These are phyloP conservation scores for Tuber brumale DNA, from an alignment of 495 filamentous ascomycete species.

Conservation along the genomic window DNA sequence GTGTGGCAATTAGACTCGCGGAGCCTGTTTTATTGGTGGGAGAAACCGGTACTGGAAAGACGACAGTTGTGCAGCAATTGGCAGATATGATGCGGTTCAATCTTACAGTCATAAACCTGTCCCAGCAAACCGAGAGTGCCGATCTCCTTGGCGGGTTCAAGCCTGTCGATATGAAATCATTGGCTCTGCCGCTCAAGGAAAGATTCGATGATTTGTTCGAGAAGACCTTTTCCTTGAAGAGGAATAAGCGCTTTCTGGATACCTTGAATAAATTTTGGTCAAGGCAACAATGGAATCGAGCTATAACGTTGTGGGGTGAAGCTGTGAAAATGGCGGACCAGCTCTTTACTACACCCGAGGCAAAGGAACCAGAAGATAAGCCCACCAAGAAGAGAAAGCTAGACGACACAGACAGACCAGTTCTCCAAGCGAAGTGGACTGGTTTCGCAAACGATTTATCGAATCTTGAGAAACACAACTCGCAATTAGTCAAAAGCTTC, in stretches of 20 bases:
- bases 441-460: constrained; percentile 67
- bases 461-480: constrained; percentile 73
- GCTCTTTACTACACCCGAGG: constrained; percentile 51
- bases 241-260: constrained; percentile 79
- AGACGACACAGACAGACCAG: constrained; percentile 50
- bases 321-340: constrained; percentile 75
- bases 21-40: constrained; percentile 92
- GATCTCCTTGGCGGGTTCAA: constrained; percentile 95
- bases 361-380: constrained; percentile 51
- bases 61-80: constrained; percentile 86
- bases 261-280: constrained; percentile 69
- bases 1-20: constrained; percentile 67
- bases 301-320: constrained; percentile 80
- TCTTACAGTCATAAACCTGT: constrained; percentile 84
- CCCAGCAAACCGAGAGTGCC: constrained; percentile 91
- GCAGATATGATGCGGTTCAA: constrained; percentile 73
- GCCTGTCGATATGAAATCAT: constrained; percentile 78
- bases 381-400: constrained; percentile 76
- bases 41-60: constrained; percentile 98
- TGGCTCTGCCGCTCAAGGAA: constrained; percentile 85
- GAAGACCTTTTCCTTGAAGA: constrained; percentile 72
- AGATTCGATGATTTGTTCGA: constrained; percentile 86
- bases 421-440: constrained; percentile 70
- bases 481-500: constrained; percentile 70
- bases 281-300: constrained; percentile 74